Evolutionary conservation across 768 basidiomycete species (phyloP).

Genomic region (Suillus hirtellus): DNA sequence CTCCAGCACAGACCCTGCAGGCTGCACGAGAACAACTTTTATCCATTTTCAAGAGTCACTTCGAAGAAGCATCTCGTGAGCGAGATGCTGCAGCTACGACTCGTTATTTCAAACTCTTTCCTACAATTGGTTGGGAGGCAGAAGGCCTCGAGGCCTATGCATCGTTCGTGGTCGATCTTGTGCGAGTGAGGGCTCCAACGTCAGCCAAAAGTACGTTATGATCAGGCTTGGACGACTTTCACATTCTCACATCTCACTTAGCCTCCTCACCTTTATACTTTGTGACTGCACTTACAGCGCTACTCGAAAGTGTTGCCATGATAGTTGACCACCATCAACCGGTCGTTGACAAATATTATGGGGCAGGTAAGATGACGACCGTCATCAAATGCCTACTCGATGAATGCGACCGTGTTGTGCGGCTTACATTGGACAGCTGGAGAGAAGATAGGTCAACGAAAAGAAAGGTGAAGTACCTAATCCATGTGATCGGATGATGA

Average conservation of each 20-base stretch:
- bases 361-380: constrained; percentile 78
- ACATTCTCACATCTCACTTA: constrained; percentile 31
- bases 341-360: constrained; percentile 98
- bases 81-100: constrained; percentile 86
- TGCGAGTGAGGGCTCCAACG: constrained; percentile 72
- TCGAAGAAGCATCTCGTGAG: constrained; percentile 76
- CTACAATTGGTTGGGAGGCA: constrained; percentile 89
- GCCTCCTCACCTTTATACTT: constrained; percentile 94
- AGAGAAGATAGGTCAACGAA: constrained; percentile 86
- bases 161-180: constrained; percentile 88
- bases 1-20: constrained; percentile 82
- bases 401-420: constrained; percentile 86
- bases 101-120: constrained; percentile 97
- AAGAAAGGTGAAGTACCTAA: constrained; percentile 56
- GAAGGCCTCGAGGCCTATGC: constrained; percentile 94
- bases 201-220: constrained; percentile 72
- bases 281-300: constrained; percentile 82
- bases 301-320: constrained; percentile 94
- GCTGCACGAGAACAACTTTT: constrained; percentile 74
- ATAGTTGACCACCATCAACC: constrained; percentile 98
- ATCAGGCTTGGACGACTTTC: not conserved
- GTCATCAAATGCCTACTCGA: constrained; percentile 76
- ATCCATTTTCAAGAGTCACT: constrained; percentile 74
- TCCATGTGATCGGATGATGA: not conserved
- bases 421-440: constrained; percentile 78